Evolutionary conservation across 1,284 basidiomycete genomes (phyloP).

Genomic region (Heterobasidion irregulare): DNA sequence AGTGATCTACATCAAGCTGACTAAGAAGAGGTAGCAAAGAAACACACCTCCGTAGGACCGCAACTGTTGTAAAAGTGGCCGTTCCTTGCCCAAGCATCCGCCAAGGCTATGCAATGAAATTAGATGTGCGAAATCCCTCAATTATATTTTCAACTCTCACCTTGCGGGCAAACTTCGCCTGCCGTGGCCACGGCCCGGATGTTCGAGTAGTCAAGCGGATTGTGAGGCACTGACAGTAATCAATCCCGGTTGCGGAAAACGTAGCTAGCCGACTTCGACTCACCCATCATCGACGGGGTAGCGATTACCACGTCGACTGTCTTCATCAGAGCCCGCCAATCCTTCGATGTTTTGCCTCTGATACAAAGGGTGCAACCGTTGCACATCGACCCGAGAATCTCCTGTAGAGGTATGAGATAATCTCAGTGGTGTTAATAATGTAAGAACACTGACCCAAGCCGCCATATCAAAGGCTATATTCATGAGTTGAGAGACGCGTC

Average conservation of each 20-base stretch:
- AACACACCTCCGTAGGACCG: conserved; percentile 37
- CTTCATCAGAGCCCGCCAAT: conserved; percentile 50
- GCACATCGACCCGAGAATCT: conserved; percentile 45
- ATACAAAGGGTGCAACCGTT: conserved; percentile 51
- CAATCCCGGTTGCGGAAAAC: neutral
- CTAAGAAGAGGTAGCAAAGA: neutral
- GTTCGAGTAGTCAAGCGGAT: conserved; percentile 47
- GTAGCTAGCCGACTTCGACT: neutral
- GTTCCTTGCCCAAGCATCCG: conserved; percentile 40
- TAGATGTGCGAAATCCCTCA: neutral
- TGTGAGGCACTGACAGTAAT: conserved; percentile 28
- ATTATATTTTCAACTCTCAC: conserved; percentile 19
- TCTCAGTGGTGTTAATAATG: neutral
- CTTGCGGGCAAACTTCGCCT: conserved; percentile 51
- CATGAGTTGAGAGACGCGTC: conserved; percentile 48
- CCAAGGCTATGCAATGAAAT: conserved; percentile 29
- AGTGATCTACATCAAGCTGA: neutral
- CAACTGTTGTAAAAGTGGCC: conserved; percentile 38
- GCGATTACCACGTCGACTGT: conserved; percentile 49
- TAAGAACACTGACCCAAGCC: conserved; percentile 34
- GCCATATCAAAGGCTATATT: conserved; percentile 60
- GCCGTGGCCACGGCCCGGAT: conserved; percentile 51
- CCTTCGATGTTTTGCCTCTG: conserved; percentile 44
- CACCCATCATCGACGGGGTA: conserved; percentile 41
- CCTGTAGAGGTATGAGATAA: conserved; percentile 23